Evolutionary conservation across 1,284 basidiomycete genomes (phyloP).

Genomic region (Leccinum pachyderme): DNA sequence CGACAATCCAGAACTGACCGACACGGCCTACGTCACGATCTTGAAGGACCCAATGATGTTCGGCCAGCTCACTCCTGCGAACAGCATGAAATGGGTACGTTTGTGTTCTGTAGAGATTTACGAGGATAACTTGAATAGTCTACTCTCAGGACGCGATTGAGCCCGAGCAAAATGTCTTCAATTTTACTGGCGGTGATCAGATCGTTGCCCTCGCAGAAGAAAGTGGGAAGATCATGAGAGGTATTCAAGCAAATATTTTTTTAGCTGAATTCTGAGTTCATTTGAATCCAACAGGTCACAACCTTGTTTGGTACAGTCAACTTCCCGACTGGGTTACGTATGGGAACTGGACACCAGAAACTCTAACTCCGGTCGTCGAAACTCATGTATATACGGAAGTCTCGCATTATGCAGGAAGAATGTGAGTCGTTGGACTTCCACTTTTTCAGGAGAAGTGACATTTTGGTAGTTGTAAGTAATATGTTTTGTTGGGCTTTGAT

Average conservation of each 20-base stretch:
- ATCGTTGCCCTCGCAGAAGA: constrained; percentile 27
- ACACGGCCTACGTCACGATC: constrained; percentile 40
- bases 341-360: constrained; percentile 16
- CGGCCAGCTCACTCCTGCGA: constrained; percentile 21
- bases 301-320: constrained; percentile 22
- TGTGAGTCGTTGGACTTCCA: constrained; percentile 8
- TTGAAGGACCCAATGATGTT: constrained; percentile 12
- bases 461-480: constrained; percentile 14
- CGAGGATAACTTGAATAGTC: not conserved
- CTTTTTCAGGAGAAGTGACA: not conserved
- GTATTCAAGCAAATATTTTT: constrained; percentile 4
- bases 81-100: constrained; percentile 26
- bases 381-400: constrained; percentile 22
- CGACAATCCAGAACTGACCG: constrained; percentile 52
- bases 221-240: constrained; percentile 22
- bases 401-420: constrained; percentile 11
- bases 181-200: constrained; percentile 26
- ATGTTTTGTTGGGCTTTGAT: not conserved
- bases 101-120: not conserved
- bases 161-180: constrained; percentile 25
- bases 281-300: constrained; percentile 16
- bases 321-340: constrained; percentile 19
- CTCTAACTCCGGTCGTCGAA: constrained; percentile 16
- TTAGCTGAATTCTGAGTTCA: not conserved
- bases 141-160: constrained; percentile 20